A percentile compares a stretch with the other conserved stretches of the same genome.
phyloP scores from a whole-genome alignment of 139 green algal genomes.

The Chlamydomonas schloesseri region DNA sequence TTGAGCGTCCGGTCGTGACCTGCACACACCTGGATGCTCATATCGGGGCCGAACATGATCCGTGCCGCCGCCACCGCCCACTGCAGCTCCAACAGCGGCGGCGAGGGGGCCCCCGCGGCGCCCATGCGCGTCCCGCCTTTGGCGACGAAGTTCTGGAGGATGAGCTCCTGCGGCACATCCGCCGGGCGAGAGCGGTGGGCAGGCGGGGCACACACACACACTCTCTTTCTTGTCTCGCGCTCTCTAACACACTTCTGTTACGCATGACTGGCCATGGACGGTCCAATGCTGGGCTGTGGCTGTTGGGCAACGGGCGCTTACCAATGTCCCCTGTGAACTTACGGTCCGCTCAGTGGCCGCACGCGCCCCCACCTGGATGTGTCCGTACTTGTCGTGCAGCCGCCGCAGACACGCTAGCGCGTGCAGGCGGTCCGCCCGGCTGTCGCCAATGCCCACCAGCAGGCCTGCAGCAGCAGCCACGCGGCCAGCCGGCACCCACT shows the following conservation, averaged over 20 bases:
- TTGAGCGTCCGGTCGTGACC: no score
- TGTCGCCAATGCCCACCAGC: constrained; percentile 91
- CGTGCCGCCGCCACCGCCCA: constrained; percentile 84
- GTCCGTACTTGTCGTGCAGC: constrained; percentile 69
- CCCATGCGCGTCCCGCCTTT: constrained; percentile 86
- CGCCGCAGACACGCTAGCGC: constrained; percentile 69
- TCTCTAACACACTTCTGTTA: no score
- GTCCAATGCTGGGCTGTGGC: no score
- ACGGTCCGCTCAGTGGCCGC: no score
- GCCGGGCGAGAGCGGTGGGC: no score
- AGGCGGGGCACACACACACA: no score
- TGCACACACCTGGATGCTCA: constrained; percentile 77
- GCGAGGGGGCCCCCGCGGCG: constrained; percentile 48
- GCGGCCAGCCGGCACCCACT: no score
- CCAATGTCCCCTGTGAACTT: no score
- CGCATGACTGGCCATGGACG: no score
- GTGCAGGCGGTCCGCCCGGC: constrained; percentile 69
- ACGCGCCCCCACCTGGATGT: constrained; percentile 76
- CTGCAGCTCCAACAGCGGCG: constrained; percentile 77
- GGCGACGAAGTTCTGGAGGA: constrained; percentile 90
- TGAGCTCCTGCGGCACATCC: constrained; percentile 76
- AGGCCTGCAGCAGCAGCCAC: constrained; percentile 66
- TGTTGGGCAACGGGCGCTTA: no score
- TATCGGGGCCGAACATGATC: constrained; percentile 76
- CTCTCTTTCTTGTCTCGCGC: no score